phyloP scores from a whole-genome alignment of 345 rosid species.

The Triadica sebifera region DNA sequence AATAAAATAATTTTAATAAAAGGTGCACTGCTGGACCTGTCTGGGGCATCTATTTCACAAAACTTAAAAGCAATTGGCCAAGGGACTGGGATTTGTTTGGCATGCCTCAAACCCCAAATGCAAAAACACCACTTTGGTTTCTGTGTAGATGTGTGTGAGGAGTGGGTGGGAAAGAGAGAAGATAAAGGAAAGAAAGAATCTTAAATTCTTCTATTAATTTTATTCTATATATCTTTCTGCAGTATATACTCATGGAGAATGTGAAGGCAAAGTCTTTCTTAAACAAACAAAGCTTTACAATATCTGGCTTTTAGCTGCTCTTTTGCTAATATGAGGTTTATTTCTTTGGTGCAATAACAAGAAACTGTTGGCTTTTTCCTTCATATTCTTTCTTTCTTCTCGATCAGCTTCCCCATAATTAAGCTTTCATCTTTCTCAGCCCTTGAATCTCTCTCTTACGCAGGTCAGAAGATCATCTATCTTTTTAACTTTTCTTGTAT shows the following conservation, averaged over 20 bases:
- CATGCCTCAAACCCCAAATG: constrained; percentile 57
- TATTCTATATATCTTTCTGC: constrained; percentile 22
- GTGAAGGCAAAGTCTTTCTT: constrained; percentile 40
- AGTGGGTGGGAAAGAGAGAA: background rate
- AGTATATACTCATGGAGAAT: constrained; percentile 51
- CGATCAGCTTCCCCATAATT: constrained; percentile 5
- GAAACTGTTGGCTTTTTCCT: constrained; percentile 3
- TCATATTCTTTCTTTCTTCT: background rate
- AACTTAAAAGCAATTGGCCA: constrained; percentile 56
- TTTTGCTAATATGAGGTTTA: background rate
- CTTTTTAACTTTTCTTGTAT: constrained; percentile 2
- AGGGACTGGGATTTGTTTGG: constrained; percentile 58
- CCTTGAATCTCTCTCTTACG: constrained; percentile 12
- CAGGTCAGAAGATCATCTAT: constrained; percentile 37
- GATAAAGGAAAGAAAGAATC: background rate
- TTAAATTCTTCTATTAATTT: constrained; percentile 26
- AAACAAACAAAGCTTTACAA: constrained; percentile 16
- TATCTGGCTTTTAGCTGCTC: background rate
- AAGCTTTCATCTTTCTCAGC: constrained; percentile 14
- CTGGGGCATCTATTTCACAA: constrained; percentile 61
- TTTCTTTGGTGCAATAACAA: background rate
- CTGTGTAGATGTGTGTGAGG: constrained; percentile 20
- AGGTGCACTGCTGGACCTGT: constrained; percentile 58
- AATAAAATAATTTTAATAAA: constrained; percentile 13
- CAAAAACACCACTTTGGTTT: constrained; percentile 41